A percentile compares a stretch with the other conserved stretches of the same genome.
Conservation (phyloP, 768 basidiomycete genomes). For the Tubosaeta sp. region DNA sequence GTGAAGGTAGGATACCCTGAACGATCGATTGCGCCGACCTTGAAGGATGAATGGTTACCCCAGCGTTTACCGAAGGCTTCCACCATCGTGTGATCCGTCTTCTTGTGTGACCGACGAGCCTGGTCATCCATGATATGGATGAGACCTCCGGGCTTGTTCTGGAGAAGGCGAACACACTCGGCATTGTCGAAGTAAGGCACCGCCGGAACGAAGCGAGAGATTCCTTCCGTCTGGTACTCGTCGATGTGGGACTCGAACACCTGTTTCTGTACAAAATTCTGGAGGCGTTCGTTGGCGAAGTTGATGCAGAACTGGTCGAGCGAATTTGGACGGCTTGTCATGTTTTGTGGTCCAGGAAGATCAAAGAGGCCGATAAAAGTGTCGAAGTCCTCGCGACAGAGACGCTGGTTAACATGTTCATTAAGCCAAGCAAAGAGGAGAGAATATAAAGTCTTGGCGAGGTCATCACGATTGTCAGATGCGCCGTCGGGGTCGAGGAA, state of each 20-base stretch:
- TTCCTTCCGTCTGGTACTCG: constrained; percentile 82
- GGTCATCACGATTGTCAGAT: constrained; percentile 88
- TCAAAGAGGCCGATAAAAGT: constrained; percentile 94
- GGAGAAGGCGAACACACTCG: constrained; percentile 82
- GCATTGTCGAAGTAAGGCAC: constrained; percentile 86
- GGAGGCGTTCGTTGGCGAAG: constrained; percentile 90
- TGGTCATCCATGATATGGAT: constrained; percentile 99
- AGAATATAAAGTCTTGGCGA: constrained; percentile 90
- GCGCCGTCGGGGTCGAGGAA: constrained; percentile 95
- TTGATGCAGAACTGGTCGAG: constrained; percentile 97
- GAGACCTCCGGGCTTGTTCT: constrained; percentile 84
- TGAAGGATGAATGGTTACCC: constrained; percentile 92
- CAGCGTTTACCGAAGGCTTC: constrained; percentile 93
- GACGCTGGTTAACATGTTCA: constrained; percentile 91
- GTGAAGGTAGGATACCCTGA: constrained; percentile 85
- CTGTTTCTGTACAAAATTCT: constrained; percentile 73
- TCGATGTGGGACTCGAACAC: constrained; percentile 78
- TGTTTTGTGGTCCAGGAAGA: constrained; percentile 89
- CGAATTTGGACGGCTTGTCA: constrained; percentile 83
- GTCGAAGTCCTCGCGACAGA: constrained; percentile 89
- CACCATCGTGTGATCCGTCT: constrained; percentile 91
- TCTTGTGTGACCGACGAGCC: constrained; percentile 78
- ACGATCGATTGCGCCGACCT: constrained; percentile 68
- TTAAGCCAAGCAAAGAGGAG: constrained; percentile 95
- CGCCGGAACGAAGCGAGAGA: constrained; percentile 62